Evolutionary conservation across 1,284 basidiomycete genomes (phyloP).

Genomic region (Irpex lacteus): DNA sequence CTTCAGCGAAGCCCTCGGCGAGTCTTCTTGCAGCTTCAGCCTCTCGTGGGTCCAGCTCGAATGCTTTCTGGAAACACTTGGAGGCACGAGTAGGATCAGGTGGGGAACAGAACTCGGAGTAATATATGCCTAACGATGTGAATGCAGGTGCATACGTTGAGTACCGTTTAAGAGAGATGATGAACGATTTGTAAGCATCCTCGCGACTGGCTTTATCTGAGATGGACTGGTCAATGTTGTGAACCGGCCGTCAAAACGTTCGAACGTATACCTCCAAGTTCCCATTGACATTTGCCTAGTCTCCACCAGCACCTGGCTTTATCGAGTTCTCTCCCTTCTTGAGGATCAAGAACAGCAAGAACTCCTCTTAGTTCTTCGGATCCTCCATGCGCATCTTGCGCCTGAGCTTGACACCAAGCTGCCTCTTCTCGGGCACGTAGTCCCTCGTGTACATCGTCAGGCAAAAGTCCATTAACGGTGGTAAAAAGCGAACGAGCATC

Average conservation of each 20-base stretch:
- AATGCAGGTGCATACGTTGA: conserved; percentile 87
- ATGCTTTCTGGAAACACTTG: conserved; percentile 98
- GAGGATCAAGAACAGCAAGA: conserved; percentile 50
- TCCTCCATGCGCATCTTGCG: conserved; percentile 51
- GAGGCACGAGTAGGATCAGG: conserved; percentile 84
- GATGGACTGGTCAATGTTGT: conserved; percentile 3
- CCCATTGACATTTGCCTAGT: conserved; percentile 79
- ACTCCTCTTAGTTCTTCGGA: conserved; percentile 58
- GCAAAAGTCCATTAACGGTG: conserved; percentile 44
- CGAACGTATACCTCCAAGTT: conserved; percentile 60
- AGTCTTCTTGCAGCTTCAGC: conserved; percentile 82
- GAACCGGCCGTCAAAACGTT: neutral
- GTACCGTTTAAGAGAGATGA: conserved; percentile 77
- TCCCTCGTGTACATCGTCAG: conserved; percentile 46
- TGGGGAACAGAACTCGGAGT: conserved; percentile 68
- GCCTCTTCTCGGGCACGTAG: conserved; percentile 78
- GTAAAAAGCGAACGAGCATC: conserved; percentile 68
- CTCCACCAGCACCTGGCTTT: conserved; percentile 84
- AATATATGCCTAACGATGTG: conserved; percentile 92
- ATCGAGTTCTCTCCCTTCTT: conserved; percentile 53
- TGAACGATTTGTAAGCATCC: conserved; percentile 80
- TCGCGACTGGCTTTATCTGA: conserved; percentile 43
- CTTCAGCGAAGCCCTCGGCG: conserved; percentile 88
- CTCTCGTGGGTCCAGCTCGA: conserved; percentile 92
- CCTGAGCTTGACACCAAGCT: conserved; percentile 82